Base-by-base conservation (phyloP, 2,329 filamentous ascomycete species). In the Lachnellula arida region DNA sequence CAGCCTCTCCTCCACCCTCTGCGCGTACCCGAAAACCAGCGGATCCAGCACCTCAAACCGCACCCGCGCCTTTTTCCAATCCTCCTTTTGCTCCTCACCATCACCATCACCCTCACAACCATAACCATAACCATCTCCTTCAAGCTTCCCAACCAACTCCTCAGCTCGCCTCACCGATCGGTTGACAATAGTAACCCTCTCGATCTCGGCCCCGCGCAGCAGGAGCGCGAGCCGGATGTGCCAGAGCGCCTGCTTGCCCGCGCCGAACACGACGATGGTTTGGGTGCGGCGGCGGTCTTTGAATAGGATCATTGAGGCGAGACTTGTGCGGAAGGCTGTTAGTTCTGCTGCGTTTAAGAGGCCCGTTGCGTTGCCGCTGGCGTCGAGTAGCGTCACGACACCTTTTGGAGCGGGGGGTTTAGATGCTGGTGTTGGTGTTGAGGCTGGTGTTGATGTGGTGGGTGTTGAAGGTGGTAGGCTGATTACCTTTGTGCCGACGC, bases 171-270 rank as follows among this genome's bases (percentile, higher is more conserved):
- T 23, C 22, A n/a, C 14, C 3, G 15, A 23, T n/a, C 40, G 14
- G 22, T 53, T 53, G 5, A 53, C 42, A 28, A 53, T 37, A 15
- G 42, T 46, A 15, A 54, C 25, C n/a, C 9, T 32, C 32, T 46
- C 15, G 9, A 48, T 54, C 19, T 54, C 52, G 5, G 6, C 9
- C 22, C 28, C 32, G 3, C 46, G 4, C 8, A 54, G 19, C 62
- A 91, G 78, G 11, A 96, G 78, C 0, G 91, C 87, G 7, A 96
- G 79, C 1, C 90, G 85, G 43, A 93, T 84, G 70, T 96, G 91
- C 91, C 91, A 96, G 74, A 93, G 93, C 9, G 91, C 91, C 73
- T 96, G 91, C 63, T 86, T 84, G 46, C 91, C 91, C 37, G 87
- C 85, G 32, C 92, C 91, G 69, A 96, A 96, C 53, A 94, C 86